A percentile compares a stretch with the other conserved stretches of the same genome.
Evolutionary conservation across 2,329 filamentous ascomycete genomes (phyloP).

Genomic region (Phyllosticta paracitricarpa): DNA sequence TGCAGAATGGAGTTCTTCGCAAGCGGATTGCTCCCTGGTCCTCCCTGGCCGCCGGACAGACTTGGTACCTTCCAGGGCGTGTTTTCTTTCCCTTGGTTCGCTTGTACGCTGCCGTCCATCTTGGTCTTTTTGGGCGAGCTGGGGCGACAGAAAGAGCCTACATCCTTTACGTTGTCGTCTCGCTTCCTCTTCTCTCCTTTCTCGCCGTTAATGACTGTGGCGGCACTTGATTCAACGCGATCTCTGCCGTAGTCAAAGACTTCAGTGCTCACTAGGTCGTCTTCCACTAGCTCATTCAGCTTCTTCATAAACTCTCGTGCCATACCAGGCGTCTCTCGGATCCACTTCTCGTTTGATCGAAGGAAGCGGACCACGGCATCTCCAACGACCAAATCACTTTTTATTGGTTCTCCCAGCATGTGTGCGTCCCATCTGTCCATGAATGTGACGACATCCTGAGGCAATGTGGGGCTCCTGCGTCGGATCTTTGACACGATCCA

Average conservation of each 20-base stretch:
- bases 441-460: constrained; percentile 21
- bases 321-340: constrained; percentile 16
- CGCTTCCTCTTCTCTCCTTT: constrained; percentile 1
- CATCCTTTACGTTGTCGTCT: neutral
- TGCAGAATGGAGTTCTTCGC: neutral
- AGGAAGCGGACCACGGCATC: constrained; percentile 33
- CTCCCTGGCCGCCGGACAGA: too few species aligned
- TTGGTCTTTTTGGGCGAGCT: neutral
- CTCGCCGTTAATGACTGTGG: neutral
- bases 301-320: constrained; percentile 22
- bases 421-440: constrained; percentile 27
- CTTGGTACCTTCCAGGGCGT: neutral
- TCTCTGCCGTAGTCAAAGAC: constrained; percentile 14
- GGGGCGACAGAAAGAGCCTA: neutral
- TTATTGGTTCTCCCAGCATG: constrained; percentile 27
- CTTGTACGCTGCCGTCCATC: neutral
- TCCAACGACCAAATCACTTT: constrained; percentile 22
- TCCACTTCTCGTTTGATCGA: constrained; percentile 15
- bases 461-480: constrained; percentile 18
- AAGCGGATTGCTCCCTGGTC: too few species aligned
- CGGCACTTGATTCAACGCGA: neutral
- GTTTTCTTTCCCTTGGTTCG: neutral
- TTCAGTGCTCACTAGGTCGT: constrained; percentile 20
- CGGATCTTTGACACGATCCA: constrained; percentile 25
- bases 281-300: constrained; percentile 20